phyloP scores from a whole-genome alignment of 2,329 filamentous ascomycete species.

The Sarocladium strictum region DNA sequence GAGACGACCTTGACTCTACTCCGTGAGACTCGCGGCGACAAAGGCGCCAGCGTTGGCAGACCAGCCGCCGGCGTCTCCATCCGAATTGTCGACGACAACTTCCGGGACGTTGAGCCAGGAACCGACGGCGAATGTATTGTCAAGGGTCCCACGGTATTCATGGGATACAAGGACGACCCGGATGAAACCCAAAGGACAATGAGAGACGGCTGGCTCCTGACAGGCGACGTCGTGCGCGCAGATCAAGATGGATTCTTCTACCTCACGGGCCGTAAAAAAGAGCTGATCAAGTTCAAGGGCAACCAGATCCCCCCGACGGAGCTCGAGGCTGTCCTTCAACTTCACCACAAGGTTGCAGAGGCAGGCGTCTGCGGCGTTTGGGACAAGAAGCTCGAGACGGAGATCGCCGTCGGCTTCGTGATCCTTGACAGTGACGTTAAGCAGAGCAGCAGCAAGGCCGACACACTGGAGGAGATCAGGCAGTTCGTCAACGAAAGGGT shows the following conservation, averaged over 20 bases:
- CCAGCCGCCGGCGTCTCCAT: constrained; percentile 15
- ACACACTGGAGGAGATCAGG: constrained; percentile 15
- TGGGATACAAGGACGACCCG: constrained; percentile 21
- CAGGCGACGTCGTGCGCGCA: constrained; percentile 22
- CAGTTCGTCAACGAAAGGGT: constrained; percentile 22
- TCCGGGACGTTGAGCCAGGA: constrained; percentile 20
- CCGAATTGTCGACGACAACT: constrained; percentile 24
- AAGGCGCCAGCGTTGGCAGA: constrained; percentile 16
- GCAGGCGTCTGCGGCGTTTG: constrained; percentile 23
- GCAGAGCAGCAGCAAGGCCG: background rate
- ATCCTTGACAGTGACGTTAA: constrained; percentile 12
- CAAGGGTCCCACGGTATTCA: constrained; percentile 8
- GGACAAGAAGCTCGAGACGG: constrained; percentile 18
- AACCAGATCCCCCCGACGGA: constrained; percentile 26
- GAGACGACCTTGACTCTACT: constrained; percentile 18
- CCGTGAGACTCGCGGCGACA: constrained; percentile 14
- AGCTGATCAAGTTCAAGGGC: constrained; percentile 25
- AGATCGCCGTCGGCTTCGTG: constrained; percentile 25
- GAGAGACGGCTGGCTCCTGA: constrained; percentile 23
- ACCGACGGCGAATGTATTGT: constrained; percentile 16
- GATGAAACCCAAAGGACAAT: constrained; percentile 20
- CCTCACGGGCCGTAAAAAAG: constrained; percentile 25
- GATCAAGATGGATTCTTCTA: constrained; percentile 24
- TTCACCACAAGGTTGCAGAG: constrained; percentile 21
- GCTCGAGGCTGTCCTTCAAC: constrained; percentile 22